phyloP scores from a whole-genome alignment of 1,139 yeast genomes.

The Kluyveromyces sp. region DNA sequence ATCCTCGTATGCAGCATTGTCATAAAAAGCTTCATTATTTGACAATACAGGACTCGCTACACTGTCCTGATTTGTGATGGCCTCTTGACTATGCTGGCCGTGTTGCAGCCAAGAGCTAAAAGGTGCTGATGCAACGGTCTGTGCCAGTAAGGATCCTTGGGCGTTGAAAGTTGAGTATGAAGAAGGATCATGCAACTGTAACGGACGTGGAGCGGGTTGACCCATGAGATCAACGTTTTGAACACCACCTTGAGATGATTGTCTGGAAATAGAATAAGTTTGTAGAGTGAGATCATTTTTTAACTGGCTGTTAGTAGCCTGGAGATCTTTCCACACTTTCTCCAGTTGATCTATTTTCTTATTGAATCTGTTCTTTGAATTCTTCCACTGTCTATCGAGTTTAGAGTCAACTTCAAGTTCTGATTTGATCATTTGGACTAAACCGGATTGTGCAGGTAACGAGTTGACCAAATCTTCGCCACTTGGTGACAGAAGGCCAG shows the following conservation, averaged over 20 bases:
- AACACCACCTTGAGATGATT: constrained; percentile 3
- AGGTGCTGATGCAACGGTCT: constrained; percentile 11
- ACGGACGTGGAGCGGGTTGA: constrained; percentile 10
- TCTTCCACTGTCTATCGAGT: constrained; percentile 23
- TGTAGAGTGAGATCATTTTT: constrained; percentile 22
- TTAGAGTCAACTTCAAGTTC: constrained; percentile 25
- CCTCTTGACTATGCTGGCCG: constrained; percentile 9
- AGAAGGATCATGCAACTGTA: constrained; percentile 22
- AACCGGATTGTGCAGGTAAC: constrained; percentile 19
- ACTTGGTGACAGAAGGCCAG: constrained; percentile 13
- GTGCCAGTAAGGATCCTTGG: constrained; percentile 9
- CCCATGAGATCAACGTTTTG: background rate
- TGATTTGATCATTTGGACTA: constrained; percentile 21
- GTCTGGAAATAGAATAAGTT: constrained; percentile 15
- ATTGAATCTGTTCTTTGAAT: constrained; percentile 15
- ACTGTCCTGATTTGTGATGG: background rate
- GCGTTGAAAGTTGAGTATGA: constrained; percentile 15
- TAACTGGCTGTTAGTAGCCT: constrained; percentile 20
- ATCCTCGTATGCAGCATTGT: constrained; percentile 25
- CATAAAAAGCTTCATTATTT: constrained; percentile 6
- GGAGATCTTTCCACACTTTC: constrained; percentile 19
- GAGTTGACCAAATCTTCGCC: constrained; percentile 13
- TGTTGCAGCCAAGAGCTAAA: constrained; percentile 10
- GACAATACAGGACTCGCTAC: background rate
- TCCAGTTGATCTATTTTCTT: constrained; percentile 22